phyloP scores from a whole-genome alignment of 805 yeast genomes.

The Kluyveromyces aestuarii region DNA sequence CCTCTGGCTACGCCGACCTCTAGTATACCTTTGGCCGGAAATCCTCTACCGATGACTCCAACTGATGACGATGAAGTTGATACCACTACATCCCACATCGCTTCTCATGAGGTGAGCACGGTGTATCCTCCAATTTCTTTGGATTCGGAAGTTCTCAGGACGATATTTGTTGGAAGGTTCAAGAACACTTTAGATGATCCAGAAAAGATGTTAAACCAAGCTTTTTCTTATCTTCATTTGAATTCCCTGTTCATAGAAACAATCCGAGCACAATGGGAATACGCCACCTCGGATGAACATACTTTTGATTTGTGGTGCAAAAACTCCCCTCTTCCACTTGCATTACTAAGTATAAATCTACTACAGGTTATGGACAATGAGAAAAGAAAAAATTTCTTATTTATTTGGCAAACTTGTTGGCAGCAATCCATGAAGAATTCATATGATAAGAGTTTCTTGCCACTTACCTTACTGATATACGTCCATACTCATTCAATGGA shows the following conservation, averaged over 20 bases:
- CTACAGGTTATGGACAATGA: background rate
- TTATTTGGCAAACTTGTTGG: constrained; percentile 10
- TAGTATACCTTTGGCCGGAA: background rate
- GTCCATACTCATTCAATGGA: constrained; percentile 2
- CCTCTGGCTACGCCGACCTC: background rate
- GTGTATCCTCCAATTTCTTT: background rate
- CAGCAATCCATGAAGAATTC: constrained; percentile 4
- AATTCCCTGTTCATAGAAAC: background rate
- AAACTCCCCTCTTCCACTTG: constrained; percentile 2
- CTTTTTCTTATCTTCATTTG: background rate
- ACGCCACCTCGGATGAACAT: background rate
- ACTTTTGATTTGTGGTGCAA: constrained; percentile 1
- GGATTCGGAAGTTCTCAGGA: background rate
- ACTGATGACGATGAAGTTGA: constrained; percentile 1
- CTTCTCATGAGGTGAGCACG: background rate
- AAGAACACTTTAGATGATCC: background rate
- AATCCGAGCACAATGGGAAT: background rate
- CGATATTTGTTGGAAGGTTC: constrained; percentile 1
- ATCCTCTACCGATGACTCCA: constrained; percentile 1
- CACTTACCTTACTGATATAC: constrained; percentile 2
- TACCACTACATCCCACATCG: background rate
- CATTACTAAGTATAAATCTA: constrained; percentile 1
- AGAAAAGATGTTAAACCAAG: background rate
- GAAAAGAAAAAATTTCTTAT: background rate
- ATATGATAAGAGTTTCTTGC: constrained; percentile 1